A percentile compares a stretch with the other conserved stretches of the same genome.
These are phyloP conservation scores for Amanita subjunquillea DNA, from an alignment of 768 basidiomycete species.

Conservation along the genomic window DNA sequence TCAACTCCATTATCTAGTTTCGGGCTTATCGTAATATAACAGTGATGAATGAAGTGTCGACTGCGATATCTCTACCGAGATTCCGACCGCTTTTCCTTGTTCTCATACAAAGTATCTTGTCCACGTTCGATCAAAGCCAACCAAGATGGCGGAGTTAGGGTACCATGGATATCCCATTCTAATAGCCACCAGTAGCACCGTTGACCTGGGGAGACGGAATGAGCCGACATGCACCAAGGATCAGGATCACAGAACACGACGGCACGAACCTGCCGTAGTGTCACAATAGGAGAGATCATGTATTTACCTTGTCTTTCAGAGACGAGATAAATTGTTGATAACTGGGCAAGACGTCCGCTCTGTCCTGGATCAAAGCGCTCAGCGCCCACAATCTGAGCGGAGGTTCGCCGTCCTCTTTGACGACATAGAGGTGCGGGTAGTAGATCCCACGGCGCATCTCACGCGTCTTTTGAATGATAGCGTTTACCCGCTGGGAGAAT, in stretches of 20 bases:
- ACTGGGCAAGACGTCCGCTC: constrained; percentile 88
- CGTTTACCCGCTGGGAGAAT: constrained; percentile 93
- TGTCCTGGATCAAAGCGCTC: constrained; percentile 89
- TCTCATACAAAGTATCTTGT: too few species aligned
- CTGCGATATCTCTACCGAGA: too few species aligned
- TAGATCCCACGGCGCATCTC: constrained; percentile 92
- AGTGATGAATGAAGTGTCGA: too few species aligned
- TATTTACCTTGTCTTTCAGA: constrained; percentile 77
- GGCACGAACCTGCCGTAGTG: constrained; percentile 3
- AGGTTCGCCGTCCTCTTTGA: constrained; percentile 97
- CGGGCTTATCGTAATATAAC: too few species aligned
- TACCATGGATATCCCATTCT: background rate
- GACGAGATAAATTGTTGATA: constrained; percentile 91
- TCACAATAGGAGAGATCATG: background rate
- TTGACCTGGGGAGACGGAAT: background rate
- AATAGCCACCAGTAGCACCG: constrained; percentile 4
- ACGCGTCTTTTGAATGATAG: constrained; percentile 87
- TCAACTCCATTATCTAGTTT: too few species aligned
- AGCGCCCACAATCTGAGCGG: constrained; percentile 93
- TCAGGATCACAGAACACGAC: background rate
- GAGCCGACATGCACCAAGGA: background rate
- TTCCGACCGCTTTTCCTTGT: too few species aligned
- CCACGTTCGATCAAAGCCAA: too few species aligned
- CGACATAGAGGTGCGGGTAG: constrained; percentile 88
- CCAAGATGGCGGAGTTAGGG: background rate